These are phyloP conservation scores for Saccharomycopsis capsularis DNA, from an alignment of 805 yeast genomes.

Conservation along the genomic window DNA sequence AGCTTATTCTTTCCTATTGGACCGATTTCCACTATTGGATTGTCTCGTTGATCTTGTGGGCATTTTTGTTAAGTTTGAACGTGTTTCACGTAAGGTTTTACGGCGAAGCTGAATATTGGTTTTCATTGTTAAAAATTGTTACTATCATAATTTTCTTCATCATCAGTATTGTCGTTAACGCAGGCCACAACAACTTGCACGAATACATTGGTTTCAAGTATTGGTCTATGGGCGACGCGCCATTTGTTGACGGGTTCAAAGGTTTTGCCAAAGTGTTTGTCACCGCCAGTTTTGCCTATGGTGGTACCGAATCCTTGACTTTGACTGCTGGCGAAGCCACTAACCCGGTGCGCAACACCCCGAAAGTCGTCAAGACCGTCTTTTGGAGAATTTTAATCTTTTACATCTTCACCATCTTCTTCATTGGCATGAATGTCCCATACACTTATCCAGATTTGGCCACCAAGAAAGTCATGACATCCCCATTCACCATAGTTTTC, in stretches of 20 bases:
- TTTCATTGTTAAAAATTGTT: slow-evolving; percentile 49
- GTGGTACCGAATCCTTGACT: slow-evolving; percentile 45
- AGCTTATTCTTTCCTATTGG: slow-evolving; percentile 49
- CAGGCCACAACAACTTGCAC: slow-evolving; percentile 48
- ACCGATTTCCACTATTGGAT: slow-evolving; percentile 49
- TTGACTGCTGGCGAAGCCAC: slow-evolving; percentile 48
- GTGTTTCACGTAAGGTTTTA: slow-evolving; percentile 47
- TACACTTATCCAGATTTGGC: slow-evolving; percentile 44
- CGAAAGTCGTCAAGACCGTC: slow-evolving; percentile 52
- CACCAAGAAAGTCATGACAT: slow-evolving; percentile 31
- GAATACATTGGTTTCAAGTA: slow-evolving; percentile 49
- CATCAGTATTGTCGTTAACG: slow-evolving; percentile 48
- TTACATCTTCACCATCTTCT: slow-evolving; percentile 48
- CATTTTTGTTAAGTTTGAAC: slow-evolving; percentile 37
- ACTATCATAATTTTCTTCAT: slow-evolving; percentile 53
- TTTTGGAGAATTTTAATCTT: slow-evolving; percentile 51
- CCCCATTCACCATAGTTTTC: slow-evolving; percentile 41
- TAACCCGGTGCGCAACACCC: slow-evolving; percentile 52
- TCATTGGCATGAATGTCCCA: slow-evolving; percentile 55
- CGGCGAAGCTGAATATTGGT: slow-evolving; percentile 59
- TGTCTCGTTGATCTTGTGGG: slow-evolving; percentile 48
- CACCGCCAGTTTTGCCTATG: slow-evolving; percentile 45
- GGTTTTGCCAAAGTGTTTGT: slow-evolving; percentile 47
- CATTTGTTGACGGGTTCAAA: slow-evolving; percentile 43
- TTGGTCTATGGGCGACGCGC: slow-evolving; percentile 52